A percentile compares a stretch with the other conserved stretches of the same genome.
phyloP scores from a whole-genome alignment of 352 stramenopile genomes.

The Thraustotheca clavata region DNA sequence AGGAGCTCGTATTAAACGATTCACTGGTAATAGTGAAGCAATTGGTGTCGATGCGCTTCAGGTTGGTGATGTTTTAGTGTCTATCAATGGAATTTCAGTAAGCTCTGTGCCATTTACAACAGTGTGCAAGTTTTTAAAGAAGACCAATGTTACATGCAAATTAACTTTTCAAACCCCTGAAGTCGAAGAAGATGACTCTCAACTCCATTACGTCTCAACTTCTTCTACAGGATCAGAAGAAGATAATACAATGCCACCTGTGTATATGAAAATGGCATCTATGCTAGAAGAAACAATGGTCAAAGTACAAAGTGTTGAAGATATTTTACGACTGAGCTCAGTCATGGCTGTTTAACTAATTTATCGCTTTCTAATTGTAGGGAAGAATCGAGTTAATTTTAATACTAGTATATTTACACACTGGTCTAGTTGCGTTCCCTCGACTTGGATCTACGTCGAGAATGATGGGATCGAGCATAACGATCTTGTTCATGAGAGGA shows the following conservation, averaged over 20 bases:
- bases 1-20: slow-evolving; percentile 54
- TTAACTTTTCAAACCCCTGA: slow-evolving; percentile 41
- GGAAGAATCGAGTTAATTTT: background rate
- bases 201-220: slow-evolving; percentile 15
- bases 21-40: slow-evolving; percentile 55
- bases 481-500: background rate
- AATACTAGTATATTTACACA: background rate
- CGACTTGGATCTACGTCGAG: background rate
- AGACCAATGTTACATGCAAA: slow-evolving; percentile 66
- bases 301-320: slow-evolving; percentile 63
- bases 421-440: background rate
- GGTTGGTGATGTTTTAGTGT: slow-evolving; percentile 54
- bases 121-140: slow-evolving; percentile 72
- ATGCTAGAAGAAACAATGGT: slow-evolving; percentile 67
- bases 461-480: background rate
- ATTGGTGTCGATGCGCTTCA: slow-evolving; percentile 53
- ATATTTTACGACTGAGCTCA: slow-evolving; percentile 62
- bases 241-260: no score
- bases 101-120: slow-evolving; percentile 41
- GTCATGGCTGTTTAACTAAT: slow-evolving; percentile 30
- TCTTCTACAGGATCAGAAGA: slow-evolving; percentile 27
- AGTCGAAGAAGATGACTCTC: background rate
- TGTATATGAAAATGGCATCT: slow-evolving; percentile 57
- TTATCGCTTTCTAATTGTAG: background rate
- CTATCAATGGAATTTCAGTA: slow-evolving; percentile 66